Conservation (phyloP, 1,284 basidiomycete genomes). For the Anthracocystis walkeri region DNA sequence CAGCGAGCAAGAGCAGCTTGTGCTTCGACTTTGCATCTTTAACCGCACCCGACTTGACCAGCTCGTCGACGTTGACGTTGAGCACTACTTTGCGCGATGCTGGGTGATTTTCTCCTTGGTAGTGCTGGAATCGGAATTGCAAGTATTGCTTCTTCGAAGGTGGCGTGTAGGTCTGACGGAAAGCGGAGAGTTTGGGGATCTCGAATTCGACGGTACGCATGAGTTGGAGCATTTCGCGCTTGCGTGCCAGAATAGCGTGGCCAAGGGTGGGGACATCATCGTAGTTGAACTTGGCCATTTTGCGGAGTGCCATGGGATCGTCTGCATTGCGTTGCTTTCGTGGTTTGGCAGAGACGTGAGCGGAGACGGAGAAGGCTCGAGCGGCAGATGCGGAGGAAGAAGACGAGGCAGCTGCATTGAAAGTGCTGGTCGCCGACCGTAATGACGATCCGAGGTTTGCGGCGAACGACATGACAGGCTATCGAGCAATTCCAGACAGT, state of each 20-base stretch:
- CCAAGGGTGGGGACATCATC: slow-evolving; percentile 67
- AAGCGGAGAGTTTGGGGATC: slow-evolving; percentile 65
- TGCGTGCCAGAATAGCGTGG: slow-evolving; percentile 57
- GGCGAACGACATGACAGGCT: slow-evolving; percentile 20
- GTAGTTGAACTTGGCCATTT: slow-evolving; percentile 61
- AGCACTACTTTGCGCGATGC: slow-evolving; percentile 69
- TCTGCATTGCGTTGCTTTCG: slow-evolving; percentile 46
- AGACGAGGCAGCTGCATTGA: slow-evolving; percentile 18
- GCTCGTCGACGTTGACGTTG: slow-evolving; percentile 55
- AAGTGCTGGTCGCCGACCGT: slow-evolving; percentile 21
- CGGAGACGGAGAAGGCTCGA: slow-evolving; percentile 48
- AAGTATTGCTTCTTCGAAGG: slow-evolving; percentile 54
- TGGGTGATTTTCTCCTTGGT: slow-evolving; percentile 70
- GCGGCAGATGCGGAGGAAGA: slow-evolving; percentile 17
- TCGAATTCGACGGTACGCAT: slow-evolving; percentile 61
- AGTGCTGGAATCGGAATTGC: slow-evolving; percentile 68
- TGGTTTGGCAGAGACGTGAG: slow-evolving; percentile 46
- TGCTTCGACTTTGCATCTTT: slow-evolving; percentile 56
- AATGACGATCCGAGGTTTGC: slow-evolving; percentile 27
- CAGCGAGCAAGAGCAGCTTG: slow-evolving; percentile 70
- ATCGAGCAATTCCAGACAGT: neutral
- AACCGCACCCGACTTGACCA: slow-evolving; percentile 52
- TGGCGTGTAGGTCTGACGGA: slow-evolving; percentile 64
- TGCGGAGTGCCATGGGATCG: slow-evolving; percentile 55
- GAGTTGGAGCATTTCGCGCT: slow-evolving; percentile 61